Evolutionary conservation across 2,329 filamentous ascomycete genomes (phyloP), one percentile per base, ranked within the genome.

Genomic region (Exserohilum rostratum): DNA sequence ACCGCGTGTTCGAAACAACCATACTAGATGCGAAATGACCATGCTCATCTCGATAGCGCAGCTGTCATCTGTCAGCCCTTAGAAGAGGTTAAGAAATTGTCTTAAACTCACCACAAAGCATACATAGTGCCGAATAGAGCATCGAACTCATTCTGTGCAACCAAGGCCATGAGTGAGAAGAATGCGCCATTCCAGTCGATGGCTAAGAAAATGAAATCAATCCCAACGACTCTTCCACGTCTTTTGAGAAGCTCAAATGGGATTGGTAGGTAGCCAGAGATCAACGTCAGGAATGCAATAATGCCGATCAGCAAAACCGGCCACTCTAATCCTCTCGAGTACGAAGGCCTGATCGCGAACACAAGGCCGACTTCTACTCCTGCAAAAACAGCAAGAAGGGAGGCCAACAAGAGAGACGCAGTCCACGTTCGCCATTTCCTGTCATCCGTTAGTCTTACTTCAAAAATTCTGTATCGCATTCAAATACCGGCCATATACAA

Each of bases 221-320:
- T 81, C 0, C 85, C 85, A 18, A 86, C 76, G 1, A 87, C 84
- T 7, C 83, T 77, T 0, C 85, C 85, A 31, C 79, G 76, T 13
- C 84, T 76, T 68, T 87, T 87, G 78, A 81, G 83, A 1, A 86
- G 72, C 65, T 88, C 85, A 46, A 79, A 78, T 50, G 87, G 87
- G 0, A 84, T 83, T 1, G 84, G 82, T 1, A 87, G 47, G 29
- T 87, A 73, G 0, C 84, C 85, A 0, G 72, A 70, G 2, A 79
- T 79, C 2, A 88, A 74, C 0, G 86, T 71, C 12, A 86, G 68
- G 9, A 83, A 79, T 2, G 84, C 83, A 31, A 85, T 62, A 12
- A 85, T 75, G 10, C 85, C 85, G 7, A 87, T 74, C 0, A 82
- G 66, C 2, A 82, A 60, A 17, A 83, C 75, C 0, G 84, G 83